Conservation (phyloP, 2,329 filamentous ascomycete genomes). For the Colletotrichum gloeosporioides region DNA sequence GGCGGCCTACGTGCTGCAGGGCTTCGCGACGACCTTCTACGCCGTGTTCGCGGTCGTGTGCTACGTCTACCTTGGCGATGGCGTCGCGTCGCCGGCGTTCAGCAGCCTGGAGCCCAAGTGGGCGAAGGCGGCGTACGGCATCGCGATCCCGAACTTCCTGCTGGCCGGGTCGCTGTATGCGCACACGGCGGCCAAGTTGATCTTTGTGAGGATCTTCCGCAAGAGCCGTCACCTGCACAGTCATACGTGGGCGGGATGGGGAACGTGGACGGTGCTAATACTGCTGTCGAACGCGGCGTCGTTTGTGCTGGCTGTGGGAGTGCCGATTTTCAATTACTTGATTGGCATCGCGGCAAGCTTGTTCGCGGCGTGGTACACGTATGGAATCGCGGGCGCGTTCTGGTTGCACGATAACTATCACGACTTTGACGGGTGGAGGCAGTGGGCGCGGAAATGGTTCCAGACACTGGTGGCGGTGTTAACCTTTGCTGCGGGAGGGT, state of each 20-base stretch:
- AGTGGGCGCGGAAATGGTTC: slow-evolving; percentile 40
- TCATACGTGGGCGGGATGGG: slow-evolving; percentile 52
- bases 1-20: slow-evolving; percentile 54
- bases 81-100: slow-evolving; percentile 52
- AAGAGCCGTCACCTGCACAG: slow-evolving; percentile 49
- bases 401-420: slow-evolving; percentile 56
- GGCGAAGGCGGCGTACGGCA: slow-evolving; percentile 55
- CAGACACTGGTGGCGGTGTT: slow-evolving; percentile 43
- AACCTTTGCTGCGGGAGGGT: slow-evolving; percentile 50
- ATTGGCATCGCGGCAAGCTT: slow-evolving; percentile 54
- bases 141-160: slow-evolving; percentile 55
- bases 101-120: slow-evolving; percentile 48
- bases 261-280: slow-evolving; percentile 50
- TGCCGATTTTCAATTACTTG: slow-evolving; percentile 60
- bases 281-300: slow-evolving; percentile 50
- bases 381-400: slow-evolving; percentile 56
- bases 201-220: slow-evolving; percentile 56
- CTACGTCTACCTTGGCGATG: slow-evolving; percentile 54
- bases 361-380: slow-evolving; percentile 61
- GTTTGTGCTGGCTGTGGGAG: slow-evolving; percentile 48
- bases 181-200: slow-evolving; percentile 56
- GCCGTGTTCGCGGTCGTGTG: slow-evolving; percentile 54
- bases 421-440: slow-evolving; percentile 40
- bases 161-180: slow-evolving; percentile 55
- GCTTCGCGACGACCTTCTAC: slow-evolving; percentile 55